A percentile compares a stretch with the other conserved stretches of the same genome.
These are phyloP conservation scores for Ganoderma sp. DNA, from an alignment of 1,284 basidiomycete species.

Conservation along the genomic window DNA sequence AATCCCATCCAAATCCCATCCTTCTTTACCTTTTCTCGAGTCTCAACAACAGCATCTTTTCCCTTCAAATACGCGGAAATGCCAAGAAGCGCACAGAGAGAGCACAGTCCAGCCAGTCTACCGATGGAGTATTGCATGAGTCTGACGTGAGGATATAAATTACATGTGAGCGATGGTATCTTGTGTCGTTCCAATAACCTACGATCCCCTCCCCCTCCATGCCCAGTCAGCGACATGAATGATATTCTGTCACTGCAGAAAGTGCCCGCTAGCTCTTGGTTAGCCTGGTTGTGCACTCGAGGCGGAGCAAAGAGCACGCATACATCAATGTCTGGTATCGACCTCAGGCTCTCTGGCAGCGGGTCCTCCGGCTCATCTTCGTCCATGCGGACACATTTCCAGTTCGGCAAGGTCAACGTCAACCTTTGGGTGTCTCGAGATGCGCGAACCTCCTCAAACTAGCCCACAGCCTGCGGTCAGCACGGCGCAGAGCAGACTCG, in stretches of 20 bases:
- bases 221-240: constrained; percentile 20
- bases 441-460: constrained; percentile 74
- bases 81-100: background rate
- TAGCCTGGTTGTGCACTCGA: background rate
- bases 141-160: constrained; percentile 36
- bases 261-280: constrained; percentile 23
- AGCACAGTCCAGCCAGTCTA: background rate
- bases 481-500: constrained; percentile 4
- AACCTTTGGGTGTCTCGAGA: constrained; percentile 63
- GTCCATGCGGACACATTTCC: constrained; percentile 33
- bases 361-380: constrained; percentile 4
- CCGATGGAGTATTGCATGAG: background rate
- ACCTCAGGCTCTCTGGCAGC: constrained; percentile 15
- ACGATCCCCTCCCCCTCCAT: background rate
- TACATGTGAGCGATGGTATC: constrained; percentile 12
- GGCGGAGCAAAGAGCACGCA: background rate
- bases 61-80: background rate
- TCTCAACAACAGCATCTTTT: too few relatives aligned
- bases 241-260: constrained; percentile 29
- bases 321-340: constrained; percentile 30
- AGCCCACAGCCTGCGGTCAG: background rate
- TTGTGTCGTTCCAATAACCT: background rate
- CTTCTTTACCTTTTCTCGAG: background rate
- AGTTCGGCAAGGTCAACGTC: constrained; percentile 67
- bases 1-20: background rate